Percentiles rank a stretch among this genome's conserved stretches.
Conservation (phyloP, 192 early-diverging fungal genomes). For the Helicostylum pulchrum region DNA sequence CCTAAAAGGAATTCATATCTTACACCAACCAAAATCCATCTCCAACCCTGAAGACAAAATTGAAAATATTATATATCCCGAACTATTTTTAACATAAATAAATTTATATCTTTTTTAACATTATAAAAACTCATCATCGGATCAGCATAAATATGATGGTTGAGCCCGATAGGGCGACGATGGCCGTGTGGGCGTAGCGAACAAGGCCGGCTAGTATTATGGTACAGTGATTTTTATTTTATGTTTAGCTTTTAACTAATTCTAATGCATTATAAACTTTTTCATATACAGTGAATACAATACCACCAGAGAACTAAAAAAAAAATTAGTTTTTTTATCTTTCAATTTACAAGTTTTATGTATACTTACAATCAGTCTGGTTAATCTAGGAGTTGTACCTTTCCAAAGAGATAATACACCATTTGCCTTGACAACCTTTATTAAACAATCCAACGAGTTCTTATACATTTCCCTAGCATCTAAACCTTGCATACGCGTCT, state of each 20-base stretch:
- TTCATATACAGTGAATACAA: conserved; percentile 84
- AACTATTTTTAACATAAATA: no score
- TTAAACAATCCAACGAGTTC: conserved; percentile 70
- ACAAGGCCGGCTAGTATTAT: no score
- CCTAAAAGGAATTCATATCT: no score
- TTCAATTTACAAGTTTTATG: background rate
- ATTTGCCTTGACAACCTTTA: conserved; percentile 68
- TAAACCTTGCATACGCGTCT: conserved; percentile 93
- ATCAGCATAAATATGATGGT: no score
- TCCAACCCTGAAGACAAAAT: no score
- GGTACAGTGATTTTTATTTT: background rate
- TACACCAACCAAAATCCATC: no score
- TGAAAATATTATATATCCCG: no score
- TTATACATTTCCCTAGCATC: conserved; percentile 66
- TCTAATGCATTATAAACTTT: conserved; percentile 42
- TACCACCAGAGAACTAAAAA: conserved; percentile 75
- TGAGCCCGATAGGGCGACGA: no score
- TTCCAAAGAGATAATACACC: conserved; percentile 90
- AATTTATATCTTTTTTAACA: no score
- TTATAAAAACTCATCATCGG: no score
- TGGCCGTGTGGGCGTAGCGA: no score
- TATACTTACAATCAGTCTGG: conserved; percentile 73
- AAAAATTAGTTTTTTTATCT: background rate
- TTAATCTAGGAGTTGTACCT: conserved; percentile 87
- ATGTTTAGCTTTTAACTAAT: conserved; percentile 1